Evolutionary conservation across 2,329 filamentous ascomycete species (phyloP).

Genomic region (Dissoconium aciculare): DNA sequence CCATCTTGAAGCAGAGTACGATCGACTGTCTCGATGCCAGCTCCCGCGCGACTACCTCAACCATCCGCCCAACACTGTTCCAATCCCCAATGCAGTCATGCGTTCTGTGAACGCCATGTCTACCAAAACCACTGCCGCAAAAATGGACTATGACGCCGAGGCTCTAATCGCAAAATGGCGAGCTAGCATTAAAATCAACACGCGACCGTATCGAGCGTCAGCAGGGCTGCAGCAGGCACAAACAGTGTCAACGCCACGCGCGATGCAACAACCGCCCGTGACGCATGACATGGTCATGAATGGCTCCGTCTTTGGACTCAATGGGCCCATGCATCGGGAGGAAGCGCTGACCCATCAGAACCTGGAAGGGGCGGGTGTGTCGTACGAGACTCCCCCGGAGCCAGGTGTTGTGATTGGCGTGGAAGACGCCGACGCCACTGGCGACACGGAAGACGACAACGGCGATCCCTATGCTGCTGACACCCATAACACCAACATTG

Average conservation of each 20-base stretch:
- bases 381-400: conserved; percentile 19
- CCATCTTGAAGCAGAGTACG: conserved; percentile 25
- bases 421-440: conserved; percentile 13
- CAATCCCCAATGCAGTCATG: conserved; percentile 24
- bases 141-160: conserved; percentile 17
- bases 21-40: conserved; percentile 21
- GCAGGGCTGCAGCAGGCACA: conserved; percentile 4
- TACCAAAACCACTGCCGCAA: conserved; percentile 9
- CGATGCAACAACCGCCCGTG: conserved; percentile 3
- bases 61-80: conserved; percentile 23
- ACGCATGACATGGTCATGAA: conserved; percentile 18
- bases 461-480: too few species aligned
- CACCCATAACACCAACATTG: too few species aligned
- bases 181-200: conserved; percentile 13
- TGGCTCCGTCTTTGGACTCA: conserved; percentile 15
- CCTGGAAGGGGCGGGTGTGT: conserved; percentile 7
- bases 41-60: conserved; percentile 22
- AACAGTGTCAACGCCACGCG: conserved; percentile 3
- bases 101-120: conserved; percentile 19
- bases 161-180: conserved; percentile 19
- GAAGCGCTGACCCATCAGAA: background rate
- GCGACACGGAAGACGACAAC: conserved; percentile 11
- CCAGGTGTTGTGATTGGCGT: conserved; percentile 15
- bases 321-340: conserved; percentile 14
- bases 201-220: conserved; percentile 8